Evolutionary conservation across 2,329 filamentous ascomycete species (phyloP), one percentile per base, ranked within the genome.

Genomic region (Pseudonectria foliicola): DNA sequence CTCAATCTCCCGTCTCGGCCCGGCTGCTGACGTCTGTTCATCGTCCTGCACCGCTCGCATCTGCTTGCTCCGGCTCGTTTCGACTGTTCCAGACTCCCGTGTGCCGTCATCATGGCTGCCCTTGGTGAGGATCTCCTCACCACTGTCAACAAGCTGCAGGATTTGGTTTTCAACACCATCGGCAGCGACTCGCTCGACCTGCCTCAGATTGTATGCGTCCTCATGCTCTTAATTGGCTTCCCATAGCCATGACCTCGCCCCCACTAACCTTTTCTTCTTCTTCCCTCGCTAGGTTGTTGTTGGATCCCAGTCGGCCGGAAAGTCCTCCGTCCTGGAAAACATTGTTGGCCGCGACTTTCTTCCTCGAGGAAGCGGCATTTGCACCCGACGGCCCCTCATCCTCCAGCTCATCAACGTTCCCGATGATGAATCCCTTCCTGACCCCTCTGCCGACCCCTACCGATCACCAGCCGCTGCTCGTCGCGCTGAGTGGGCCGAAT

Each of bases 151-250:
- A 94, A 94, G 73, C 75, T 98, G 56, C 92, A 98, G 66, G 92
- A 96, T 65, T 69, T 98, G 57, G 92, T 98, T 57, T 98, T 98
- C 73, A 98, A 98, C 69, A 98, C 92, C 50, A 98, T 98, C 63
- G 92, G 92, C 65, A 96, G 89, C 70, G 92, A 98, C 64, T 96
- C 90, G 34, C 76, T 98, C 42, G 92, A 98, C 66, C 71, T 98
- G 38, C 92, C 92, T 39, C 92, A 98, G 68, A 98, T 98, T 74
- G 92, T 95, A 80, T 58, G 80, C 69, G 45, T 27, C 29, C 34
- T 29, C 31, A 33, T 16, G 36, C 25, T 30, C 26, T 34, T 43
- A 37, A 48, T 43, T 40, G 37, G 18, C 40, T 42, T 31, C 37
- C 31, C 28, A 26, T 42, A 39, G 29, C 28, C 25, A 37, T 39